Evolutionary conservation across 129 eudicot species (phyloP), one percentile per base, ranked within the genome.

Genomic region (Kitagawia praeruptora): DNA sequence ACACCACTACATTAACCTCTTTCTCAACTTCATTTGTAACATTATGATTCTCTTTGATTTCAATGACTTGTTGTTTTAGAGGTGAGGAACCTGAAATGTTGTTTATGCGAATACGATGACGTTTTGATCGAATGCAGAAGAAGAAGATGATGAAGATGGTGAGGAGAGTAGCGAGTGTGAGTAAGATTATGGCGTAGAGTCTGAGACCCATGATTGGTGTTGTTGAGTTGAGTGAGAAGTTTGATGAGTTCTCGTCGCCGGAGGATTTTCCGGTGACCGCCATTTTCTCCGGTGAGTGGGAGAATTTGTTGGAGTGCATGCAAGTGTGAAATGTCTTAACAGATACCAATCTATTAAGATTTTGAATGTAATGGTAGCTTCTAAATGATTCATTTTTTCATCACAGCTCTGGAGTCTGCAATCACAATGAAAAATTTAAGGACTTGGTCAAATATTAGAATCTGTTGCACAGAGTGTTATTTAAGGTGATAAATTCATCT

Each of bases 201-300:
- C 81, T 87, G 37, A 87, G 91, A 0, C 95, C 93, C 1, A 91
- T 45, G 23, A 91, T 83, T n/a, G 94, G 88, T 39, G 97, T 91
- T 76, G 79, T 84, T 25, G 84, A 79, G 47, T 83, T 71, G 75
- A 91, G 75, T 31, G 72, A 76, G 77, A 85, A 81, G 23, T 61
- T 51, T 5, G 78, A 77, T 25, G 84, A 77, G 41, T 49, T 31
- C 11, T 78, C 77, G 19, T 72, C 51, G 25, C 80, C 76, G 48
- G 90, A 47, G 47, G 84, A n/a, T 5, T 76, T 80, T 40, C 75
- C 87, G 81, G 94, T 78, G 64, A 75, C 85, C 64, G 90, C 82
- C 91, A 88, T 90, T 58, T 77, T 75, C 75, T 27, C 85, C 84
- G 84, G 80, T 79, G 84, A 74, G 84, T 39, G 28, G 25, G 23